Conservation (phyloP, 164 flowering plant genomes). For the Tinospora cordifolia region DNA sequence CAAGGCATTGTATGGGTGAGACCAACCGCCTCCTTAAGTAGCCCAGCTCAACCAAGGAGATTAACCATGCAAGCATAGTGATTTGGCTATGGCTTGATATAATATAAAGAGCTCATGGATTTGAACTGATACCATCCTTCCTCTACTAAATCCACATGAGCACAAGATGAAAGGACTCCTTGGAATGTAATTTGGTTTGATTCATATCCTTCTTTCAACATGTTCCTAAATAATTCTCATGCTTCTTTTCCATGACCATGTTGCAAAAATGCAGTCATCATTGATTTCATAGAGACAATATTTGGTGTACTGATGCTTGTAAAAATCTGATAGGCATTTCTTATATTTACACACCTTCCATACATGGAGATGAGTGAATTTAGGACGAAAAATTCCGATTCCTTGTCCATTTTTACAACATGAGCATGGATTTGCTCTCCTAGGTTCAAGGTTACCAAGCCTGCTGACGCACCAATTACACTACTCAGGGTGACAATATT, state of each 20-base stretch:
- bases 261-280: conserved; percentile 14
- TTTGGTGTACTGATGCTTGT: conserved; percentile 8
- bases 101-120: conserved; percentile 8
- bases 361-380: conserved; percentile 15
- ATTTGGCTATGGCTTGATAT: conserved; percentile 11
- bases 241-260: conserved; percentile 16
- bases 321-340: conserved; percentile 1
- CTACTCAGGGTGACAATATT: conserved; percentile 9
- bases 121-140: conserved; percentile 13
- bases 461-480: conserved; percentile 9
- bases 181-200: conserved; percentile 17
- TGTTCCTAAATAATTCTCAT: conserved; percentile 5
- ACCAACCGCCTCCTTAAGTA: conserved; percentile 16
- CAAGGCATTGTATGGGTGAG: conserved; percentile 15
- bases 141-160: conserved; percentile 15
- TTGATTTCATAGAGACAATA: conserved; percentile 13
- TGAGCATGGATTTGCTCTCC: conserved; percentile 12
- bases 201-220: conserved; percentile 1
- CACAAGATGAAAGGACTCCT: conserved; percentile 17
- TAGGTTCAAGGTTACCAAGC: conserved; percentile 4
- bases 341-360: conserved; percentile 9
- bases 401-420: conserved; percentile 12
- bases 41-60: conserved; percentile 19
- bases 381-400: not conserved
- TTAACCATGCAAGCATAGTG: conserved; percentile 23